Evolutionary conservation across 2,329 filamentous ascomycete species (phyloP).

Genomic region (Venturia nashicola): DNA sequence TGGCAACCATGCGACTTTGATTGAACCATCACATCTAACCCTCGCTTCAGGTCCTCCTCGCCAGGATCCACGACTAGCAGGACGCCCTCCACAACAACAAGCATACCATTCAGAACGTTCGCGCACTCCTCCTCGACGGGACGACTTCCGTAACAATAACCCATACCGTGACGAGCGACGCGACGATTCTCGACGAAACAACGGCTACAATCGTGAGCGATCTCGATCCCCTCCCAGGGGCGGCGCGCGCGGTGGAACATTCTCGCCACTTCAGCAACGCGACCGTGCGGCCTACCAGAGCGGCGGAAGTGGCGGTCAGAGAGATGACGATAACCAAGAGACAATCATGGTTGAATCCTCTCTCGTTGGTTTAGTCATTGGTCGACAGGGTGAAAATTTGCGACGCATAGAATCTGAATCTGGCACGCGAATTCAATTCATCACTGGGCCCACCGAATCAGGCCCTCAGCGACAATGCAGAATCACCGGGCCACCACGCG

Average conservation of each 20-base stretch:
- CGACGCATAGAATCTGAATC: conserved; percentile 74
- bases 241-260: conserved; percentile 36
- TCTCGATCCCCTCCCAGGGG: conserved; percentile 54
- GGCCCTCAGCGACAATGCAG: conserved; percentile 72
- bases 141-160: conserved; percentile 63
- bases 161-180: conserved; percentile 79
- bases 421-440: conserved; percentile 75
- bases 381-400: conserved; percentile 79
- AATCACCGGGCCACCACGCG: conserved; percentile 61
- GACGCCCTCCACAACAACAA: conserved; percentile 22
- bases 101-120: conserved; percentile 30
- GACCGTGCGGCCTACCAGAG: conserved; percentile 5
- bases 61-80: conserved; percentile 36
- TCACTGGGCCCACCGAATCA: conserved; percentile 59
- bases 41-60: conserved; percentile 14
- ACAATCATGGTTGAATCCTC: conserved; percentile 78
- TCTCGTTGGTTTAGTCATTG: conserved; percentile 82
- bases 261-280: conserved; percentile 37
- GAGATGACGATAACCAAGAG: conserved; percentile 59
- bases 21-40: neutral
- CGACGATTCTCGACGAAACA: conserved; percentile 44
- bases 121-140: conserved; percentile 45
- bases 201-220: conserved; percentile 51
- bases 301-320: conserved; percentile 16
- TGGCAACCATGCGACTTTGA: neutral